Evolutionary conservation across 208 protist genomes (phyloP).

Genomic region (Spongospora subterranea): DNA sequence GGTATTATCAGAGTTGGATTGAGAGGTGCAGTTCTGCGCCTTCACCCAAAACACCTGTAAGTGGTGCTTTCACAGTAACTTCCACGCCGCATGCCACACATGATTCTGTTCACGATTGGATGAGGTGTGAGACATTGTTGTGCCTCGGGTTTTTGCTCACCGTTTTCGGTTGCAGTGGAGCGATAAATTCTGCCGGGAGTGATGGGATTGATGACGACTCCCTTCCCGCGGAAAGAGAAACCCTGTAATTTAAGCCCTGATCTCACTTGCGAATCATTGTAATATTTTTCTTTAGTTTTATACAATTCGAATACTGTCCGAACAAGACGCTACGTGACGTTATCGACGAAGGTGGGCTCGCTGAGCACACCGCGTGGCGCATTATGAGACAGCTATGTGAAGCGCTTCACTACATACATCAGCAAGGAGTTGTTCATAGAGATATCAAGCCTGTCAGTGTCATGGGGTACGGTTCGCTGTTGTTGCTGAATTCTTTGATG

Average conservation of each 20-base stretch:
- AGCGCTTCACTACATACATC: constrained; percentile 28
- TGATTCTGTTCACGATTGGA: constrained; percentile 52
- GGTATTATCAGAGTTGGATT: constrained; percentile 30
- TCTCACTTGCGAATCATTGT: neutral
- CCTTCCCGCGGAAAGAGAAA: neutral
- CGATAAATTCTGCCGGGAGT: neutral
- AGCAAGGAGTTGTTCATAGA: constrained; percentile 32
- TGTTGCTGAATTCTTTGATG: neutral
- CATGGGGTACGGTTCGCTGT: neutral
- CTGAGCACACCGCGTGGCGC: neutral
- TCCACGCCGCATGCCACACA: neutral
- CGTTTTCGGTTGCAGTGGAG: constrained; percentile 14
- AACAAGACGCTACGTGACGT: constrained; percentile 43
- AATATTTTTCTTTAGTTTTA: neutral
- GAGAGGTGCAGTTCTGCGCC: neutral
- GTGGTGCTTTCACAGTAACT: neutral
- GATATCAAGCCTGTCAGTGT: constrained; percentile 23
- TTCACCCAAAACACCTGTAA: neutral
- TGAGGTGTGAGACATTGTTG: constrained; percentile 16
- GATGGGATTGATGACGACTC: neutral
- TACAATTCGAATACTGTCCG: constrained; percentile 49
- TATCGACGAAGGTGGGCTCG: constrained; percentile 32
- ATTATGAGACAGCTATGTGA: constrained; percentile 39
- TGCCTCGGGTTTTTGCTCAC: neutral
- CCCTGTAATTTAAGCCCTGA: neutral